These are phyloP conservation scores for Syzygium grande DNA, from an alignment of 345 rosid species.

Conservation along the genomic window DNA sequence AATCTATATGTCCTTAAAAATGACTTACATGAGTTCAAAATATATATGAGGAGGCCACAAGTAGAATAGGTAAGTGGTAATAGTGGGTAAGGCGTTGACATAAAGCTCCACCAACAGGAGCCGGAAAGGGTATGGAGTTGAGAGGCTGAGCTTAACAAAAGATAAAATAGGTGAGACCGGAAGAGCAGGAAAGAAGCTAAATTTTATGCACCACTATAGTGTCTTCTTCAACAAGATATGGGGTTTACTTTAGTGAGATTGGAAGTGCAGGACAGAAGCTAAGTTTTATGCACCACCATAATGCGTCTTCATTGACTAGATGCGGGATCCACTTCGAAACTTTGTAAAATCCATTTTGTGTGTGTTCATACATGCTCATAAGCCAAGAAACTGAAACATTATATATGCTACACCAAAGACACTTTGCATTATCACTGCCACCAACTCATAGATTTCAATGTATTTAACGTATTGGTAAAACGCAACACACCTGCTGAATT, in stretches of 20 bases:
- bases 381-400: neutral
- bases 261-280: neutral
- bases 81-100: neutral
- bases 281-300: neutral
- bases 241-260: neutral
- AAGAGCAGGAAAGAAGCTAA: neutral
- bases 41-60: neutral
- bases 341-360: neutral
- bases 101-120: neutral
- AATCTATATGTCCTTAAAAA: neutral
- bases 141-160: neutral
- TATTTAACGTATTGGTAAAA: neutral
- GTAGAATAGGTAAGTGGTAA: neutral
- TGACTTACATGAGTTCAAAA: neutral
- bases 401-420: neutral
- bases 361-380: neutral
- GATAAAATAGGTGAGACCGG: neutral
- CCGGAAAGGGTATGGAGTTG: neutral
- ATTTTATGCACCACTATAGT: neutral
- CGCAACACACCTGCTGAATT: conserved; percentile 65
- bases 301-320: neutral
- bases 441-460: neutral
- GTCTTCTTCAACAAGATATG: neutral
- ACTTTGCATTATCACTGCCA: neutral
- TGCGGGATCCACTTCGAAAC: neutral